Percentiles rank a stretch among this genome's conserved stretches.
Evolutionary conservation across 1,284 basidiomycete genomes (phyloP).

Genomic region (Earliella scabrosa): DNA sequence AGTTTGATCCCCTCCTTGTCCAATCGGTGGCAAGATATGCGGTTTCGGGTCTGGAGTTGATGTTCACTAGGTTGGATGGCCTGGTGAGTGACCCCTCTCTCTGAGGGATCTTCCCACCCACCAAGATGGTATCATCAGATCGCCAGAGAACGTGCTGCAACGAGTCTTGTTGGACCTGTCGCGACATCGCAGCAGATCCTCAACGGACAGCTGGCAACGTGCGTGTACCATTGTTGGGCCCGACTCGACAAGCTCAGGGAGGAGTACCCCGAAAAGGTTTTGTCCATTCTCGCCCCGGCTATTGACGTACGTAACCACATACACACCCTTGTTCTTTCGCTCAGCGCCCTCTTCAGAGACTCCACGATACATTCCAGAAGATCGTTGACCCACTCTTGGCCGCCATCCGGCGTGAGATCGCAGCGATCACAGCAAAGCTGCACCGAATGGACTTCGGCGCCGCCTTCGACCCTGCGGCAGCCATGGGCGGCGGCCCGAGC

Average conservation of each 20-base stretch:
- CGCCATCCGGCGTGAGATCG: slow-evolving; percentile 80
- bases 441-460: slow-evolving; percentile 85
- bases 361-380: slow-evolving; percentile 60
- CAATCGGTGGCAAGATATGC: slow-evolving; percentile 79
- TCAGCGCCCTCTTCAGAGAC: slow-evolving; percentile 48
- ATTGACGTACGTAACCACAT: slow-evolving; percentile 60
- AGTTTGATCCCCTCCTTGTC: slow-evolving; percentile 90
- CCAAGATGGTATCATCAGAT: too few species aligned
- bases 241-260: slow-evolving; percentile 71
- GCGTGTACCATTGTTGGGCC: slow-evolving; percentile 77
- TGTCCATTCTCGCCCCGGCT: slow-evolving; percentile 60
- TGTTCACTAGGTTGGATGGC: slow-evolving; percentile 64
- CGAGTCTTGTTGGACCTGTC: slow-evolving; percentile 74
- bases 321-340: too few species aligned
- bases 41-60: slow-evolving; percentile 65
- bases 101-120: too few species aligned
- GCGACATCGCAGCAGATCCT: slow-evolving; percentile 78
- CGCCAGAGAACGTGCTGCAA: slow-evolving; percentile 77
- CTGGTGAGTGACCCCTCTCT: slow-evolving; percentile 57
- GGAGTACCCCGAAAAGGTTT: slow-evolving; percentile 73
- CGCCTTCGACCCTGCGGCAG: slow-evolving; percentile 62
- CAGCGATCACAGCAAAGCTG: slow-evolving; percentile 77
- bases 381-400: slow-evolving; percentile 73
- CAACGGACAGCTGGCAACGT: slow-evolving; percentile 80
- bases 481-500: slow-evolving; percentile 73